phyloP scores from a whole-genome alignment of 176 grass and related monocot genomes.

The Canna indica region DNA sequence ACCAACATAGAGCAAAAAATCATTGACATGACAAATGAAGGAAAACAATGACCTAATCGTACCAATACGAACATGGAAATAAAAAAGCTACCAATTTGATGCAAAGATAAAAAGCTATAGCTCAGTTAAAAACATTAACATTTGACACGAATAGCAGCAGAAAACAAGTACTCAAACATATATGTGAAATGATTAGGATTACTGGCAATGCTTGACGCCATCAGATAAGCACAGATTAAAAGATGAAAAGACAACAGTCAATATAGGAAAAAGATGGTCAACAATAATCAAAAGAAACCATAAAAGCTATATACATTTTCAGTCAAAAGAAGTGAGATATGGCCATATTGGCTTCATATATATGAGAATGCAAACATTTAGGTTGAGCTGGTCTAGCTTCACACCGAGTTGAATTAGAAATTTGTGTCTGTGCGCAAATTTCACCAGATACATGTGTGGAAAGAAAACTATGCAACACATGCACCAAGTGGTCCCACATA shows the following conservation, averaged over 20 bases:
- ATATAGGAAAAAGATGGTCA: background rate
- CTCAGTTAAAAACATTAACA: no score
- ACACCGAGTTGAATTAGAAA: no score
- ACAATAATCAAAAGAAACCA: background rate
- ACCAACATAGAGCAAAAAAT: no score
- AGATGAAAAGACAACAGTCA: background rate
- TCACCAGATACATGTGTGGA: no score
- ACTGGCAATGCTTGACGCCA: background rate
- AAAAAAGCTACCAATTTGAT: no score
- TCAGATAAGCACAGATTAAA: background rate
- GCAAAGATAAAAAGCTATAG: no score
- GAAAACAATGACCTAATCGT: no score
- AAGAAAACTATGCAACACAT: no score
- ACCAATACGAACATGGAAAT: no score
- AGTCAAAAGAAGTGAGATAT: background rate
- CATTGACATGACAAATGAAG: no score
- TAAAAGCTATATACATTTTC: background rate
- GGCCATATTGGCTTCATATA: background rate
- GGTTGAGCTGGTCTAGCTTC: background rate
- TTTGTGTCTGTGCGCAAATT: no score
- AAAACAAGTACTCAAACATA: background rate
- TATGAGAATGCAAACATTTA: background rate
- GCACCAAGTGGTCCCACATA: no score
- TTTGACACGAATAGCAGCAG: background rate
- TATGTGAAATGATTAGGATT: background rate